phyloP scores from a whole-genome alignment of 1,284 basidiomycete species.

The Pascua guehoae region DNA sequence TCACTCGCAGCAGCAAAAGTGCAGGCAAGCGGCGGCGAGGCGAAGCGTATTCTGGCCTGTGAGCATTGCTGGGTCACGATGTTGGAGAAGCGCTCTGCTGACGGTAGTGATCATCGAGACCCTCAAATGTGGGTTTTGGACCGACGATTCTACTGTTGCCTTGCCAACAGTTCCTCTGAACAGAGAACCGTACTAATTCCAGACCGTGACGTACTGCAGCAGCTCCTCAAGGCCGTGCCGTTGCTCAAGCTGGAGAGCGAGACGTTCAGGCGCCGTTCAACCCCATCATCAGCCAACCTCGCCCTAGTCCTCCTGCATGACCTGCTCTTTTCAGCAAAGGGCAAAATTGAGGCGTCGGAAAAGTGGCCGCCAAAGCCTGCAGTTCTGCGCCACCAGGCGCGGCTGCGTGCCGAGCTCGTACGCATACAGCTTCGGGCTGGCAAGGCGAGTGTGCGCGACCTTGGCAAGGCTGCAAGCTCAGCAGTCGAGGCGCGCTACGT shows the following conservation, averaged over 20 bases:
- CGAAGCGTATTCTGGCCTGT: slow-evolving; percentile 59
- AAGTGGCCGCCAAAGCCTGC: slow-evolving; percentile 77
- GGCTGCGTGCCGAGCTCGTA: slow-evolving; percentile 79
- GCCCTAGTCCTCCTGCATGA: slow-evolving; percentile 83
- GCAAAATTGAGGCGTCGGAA: slow-evolving; percentile 73
- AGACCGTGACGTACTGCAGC: slow-evolving; percentile 54
- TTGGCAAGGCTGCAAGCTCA: slow-evolving; percentile 51
- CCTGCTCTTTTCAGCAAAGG: slow-evolving; percentile 67
- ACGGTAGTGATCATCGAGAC: slow-evolving; percentile 73
- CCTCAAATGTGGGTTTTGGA: slow-evolving; percentile 67
- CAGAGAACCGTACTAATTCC: slow-evolving; percentile 51
- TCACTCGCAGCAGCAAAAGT: slow-evolving; percentile 40
- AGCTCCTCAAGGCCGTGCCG: slow-evolving; percentile 63
- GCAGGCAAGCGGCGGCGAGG: slow-evolving; percentile 57
- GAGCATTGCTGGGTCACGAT: slow-evolving; percentile 13
- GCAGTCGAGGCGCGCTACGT: slow-evolving; percentile 71
- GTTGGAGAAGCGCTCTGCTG: background rate
- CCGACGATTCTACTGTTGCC: background rate
- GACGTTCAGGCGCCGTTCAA: slow-evolving; percentile 53
- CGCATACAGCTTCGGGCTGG: slow-evolving; percentile 78
- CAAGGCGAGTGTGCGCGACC: slow-evolving; percentile 61
- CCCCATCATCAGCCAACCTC: slow-evolving; percentile 59
- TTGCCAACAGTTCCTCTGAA: slow-evolving; percentile 4
- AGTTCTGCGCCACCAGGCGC: slow-evolving; percentile 74
- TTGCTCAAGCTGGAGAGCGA: slow-evolving; percentile 71